phyloP scores from a whole-genome alignment of 306 rosid species.

The Canavalia gladiata region DNA sequence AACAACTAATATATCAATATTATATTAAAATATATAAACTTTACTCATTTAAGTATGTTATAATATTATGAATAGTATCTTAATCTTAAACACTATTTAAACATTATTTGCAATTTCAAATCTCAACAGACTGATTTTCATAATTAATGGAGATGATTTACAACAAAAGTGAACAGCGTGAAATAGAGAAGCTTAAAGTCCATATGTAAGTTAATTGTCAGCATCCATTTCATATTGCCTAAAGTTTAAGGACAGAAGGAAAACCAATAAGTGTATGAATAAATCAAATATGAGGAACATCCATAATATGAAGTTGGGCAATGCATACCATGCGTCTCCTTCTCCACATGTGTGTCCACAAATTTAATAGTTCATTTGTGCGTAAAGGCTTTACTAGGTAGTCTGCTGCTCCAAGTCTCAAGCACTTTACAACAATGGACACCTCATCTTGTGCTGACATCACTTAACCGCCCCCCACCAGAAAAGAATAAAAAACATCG shows the following conservation, averaged over 20 bases:
- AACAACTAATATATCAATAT: too few species aligned
- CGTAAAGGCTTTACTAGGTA: slow-evolving; percentile 99
- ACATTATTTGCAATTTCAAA: not conserved
- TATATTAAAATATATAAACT: too few species aligned
- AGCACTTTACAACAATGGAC: slow-evolving; percentile 94
- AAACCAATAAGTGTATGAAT: not conserved
- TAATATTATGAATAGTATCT: too few species aligned
- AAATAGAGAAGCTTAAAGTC: slow-evolving; percentile 15
- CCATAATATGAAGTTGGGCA: slow-evolving; percentile 43
- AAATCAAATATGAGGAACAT: slow-evolving; percentile 28
- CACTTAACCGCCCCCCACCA: slow-evolving; percentile 57
- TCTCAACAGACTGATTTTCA: slow-evolving; percentile 5
- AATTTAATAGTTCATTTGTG: slow-evolving; percentile 92
- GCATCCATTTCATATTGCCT: slow-evolving; percentile 23
- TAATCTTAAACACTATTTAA: too few species aligned
- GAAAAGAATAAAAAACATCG: slow-evolving; percentile 45
- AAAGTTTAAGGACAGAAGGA: slow-evolving; percentile 6
- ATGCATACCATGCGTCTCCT: slow-evolving; percentile 95
- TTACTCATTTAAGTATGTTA: too few species aligned
- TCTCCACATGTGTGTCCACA: slow-evolving; percentile 99
- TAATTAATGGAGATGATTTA: slow-evolving; percentile 6
- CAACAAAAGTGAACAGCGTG: slow-evolving; percentile 5
- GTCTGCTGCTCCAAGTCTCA: slow-evolving; percentile 98
- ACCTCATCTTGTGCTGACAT: slow-evolving; percentile 98
- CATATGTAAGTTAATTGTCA: not conserved